Base-by-base conservation (phyloP, 2,329 filamentous ascomycete genomes). In the Nemania bipapillata region DNA sequence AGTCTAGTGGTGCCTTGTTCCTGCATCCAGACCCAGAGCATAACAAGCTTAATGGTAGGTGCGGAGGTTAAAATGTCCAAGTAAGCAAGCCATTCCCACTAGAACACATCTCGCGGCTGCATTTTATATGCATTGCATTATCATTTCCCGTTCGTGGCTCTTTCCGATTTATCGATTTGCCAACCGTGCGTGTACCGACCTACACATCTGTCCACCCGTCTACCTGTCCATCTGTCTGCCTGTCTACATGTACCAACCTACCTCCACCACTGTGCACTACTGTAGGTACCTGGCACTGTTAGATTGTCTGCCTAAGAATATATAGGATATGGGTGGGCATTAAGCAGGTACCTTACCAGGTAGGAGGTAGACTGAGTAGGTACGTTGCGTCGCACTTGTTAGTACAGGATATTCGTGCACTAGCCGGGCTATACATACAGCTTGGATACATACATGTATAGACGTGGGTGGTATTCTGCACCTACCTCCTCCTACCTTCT, bases 101-200 rank as follows among this genome's bases (percentile, higher is more conserved):
- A 52, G 22, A 26, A 37, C 50, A 50, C 37, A 50, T 55, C 56
- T 24, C 32, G n/a, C n/a, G 20, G 32, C 53, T 37, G 60, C 62
- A 40, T 58, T 55, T 59, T 59, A 55, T 67, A 30, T 37, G 60
- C 62, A 40, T 58, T 55, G 65, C 65, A 55, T 67, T 63, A 55
- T 47, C 57, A 42, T 35, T 28, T 55, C 40, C 59, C 17, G 28
- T 53, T 63, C 67, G 67, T 70, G 59, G 61, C 65, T 54, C 65
- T 57, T 68, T 62, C 61, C 65, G 60, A 65, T 70, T 70, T 61
- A 70, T 62, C 57, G 64, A 62, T 42, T 32, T 49, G 26, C 26
- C 26, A 63, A 56, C 50, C 52, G 52, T 22, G 56, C 28, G 57
- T 40, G 9, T 40, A 15, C 37, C 5, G n/a, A 42, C 37, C 37